Conservation (phyloP, 2,329 filamentous ascomycete genomes). For the Curvularia sp. region DNA sequence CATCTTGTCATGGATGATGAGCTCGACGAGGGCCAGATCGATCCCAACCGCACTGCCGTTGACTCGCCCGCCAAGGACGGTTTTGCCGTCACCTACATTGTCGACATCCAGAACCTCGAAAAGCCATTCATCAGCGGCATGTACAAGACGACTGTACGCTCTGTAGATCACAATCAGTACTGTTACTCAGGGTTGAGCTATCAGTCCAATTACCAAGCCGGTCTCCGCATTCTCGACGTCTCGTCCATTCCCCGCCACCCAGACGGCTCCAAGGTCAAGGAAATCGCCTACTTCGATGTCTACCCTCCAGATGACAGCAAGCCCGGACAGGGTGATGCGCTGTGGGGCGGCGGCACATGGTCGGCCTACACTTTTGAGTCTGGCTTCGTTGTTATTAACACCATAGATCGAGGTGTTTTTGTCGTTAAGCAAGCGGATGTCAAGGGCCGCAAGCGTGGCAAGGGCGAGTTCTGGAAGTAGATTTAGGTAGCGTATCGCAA, state of each 20-base stretch:
- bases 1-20: constrained; percentile 51
- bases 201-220: constrained; percentile 56
- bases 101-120: constrained; percentile 48
- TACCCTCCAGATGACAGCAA: constrained; percentile 52
- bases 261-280: constrained; percentile 49
- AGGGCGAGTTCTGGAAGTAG: constrained; percentile 38
- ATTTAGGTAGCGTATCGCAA: too few species aligned
- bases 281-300: constrained; percentile 55
- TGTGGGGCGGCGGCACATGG: constrained; percentile 55
- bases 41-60: constrained; percentile 32
- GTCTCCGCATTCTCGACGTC: constrained; percentile 54
- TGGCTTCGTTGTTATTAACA: constrained; percentile 58
- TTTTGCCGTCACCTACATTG: constrained; percentile 49
- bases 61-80: constrained; percentile 44
- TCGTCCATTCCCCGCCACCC: constrained; percentile 50
- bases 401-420: constrained; percentile 56
- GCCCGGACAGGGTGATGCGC: constrained; percentile 45
- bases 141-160: constrained; percentile 51
- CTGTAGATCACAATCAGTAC: constrained; percentile 59
- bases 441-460: constrained; percentile 34
- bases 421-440: constrained; percentile 39
- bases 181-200: constrained; percentile 52
- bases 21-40: constrained; percentile 49
- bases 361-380: constrained; percentile 52
- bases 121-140: constrained; percentile 50